These are phyloP conservation scores for Coccomyxa subellipsoidea DNA, from an alignment of 163 green algal genomes.

Conservation along the genomic window DNA sequence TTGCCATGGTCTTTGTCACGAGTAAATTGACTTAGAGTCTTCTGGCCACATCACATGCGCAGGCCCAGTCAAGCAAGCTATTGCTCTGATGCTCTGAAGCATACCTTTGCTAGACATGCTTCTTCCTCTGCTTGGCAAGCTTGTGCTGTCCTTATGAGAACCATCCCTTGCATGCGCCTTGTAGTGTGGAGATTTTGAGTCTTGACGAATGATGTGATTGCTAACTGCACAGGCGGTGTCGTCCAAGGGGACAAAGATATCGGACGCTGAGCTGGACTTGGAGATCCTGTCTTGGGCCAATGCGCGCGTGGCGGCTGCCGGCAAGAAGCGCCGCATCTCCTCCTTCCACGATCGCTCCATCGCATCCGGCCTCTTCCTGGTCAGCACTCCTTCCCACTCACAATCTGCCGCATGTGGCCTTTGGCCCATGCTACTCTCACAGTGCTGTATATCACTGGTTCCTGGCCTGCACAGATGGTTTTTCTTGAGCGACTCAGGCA, in stretches of 20 bases:
- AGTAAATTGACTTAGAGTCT: too few species aligned
- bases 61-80: too few species aligned
- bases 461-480: too few species aligned
- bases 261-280: slow-evolving; percentile 23
- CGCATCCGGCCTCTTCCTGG: slow-evolving; percentile 32
- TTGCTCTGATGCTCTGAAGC: neutral
- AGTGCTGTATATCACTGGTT: too few species aligned
- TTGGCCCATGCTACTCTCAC: too few species aligned
- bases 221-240: neutral
- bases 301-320: slow-evolving; percentile 21
- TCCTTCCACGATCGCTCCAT: slow-evolving; percentile 20
- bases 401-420: neutral
- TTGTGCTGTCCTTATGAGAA: neutral
- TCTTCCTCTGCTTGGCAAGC: neutral
- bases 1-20: too few species aligned
- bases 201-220: neutral
- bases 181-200: too few species aligned
- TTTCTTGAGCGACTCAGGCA: too few species aligned
- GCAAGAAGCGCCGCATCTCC: slow-evolving; percentile 1
- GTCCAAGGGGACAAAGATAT: slow-evolving; percentile 8
- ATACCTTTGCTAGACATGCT: neutral
- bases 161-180: too few species aligned
- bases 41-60: too few species aligned
- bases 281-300: slow-evolving; percentile 51
- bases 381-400: neutral